Evolutionary conservation across 768 basidiomycete species (phyloP).

Genomic region (Chalciporus sphaerocephalus): DNA sequence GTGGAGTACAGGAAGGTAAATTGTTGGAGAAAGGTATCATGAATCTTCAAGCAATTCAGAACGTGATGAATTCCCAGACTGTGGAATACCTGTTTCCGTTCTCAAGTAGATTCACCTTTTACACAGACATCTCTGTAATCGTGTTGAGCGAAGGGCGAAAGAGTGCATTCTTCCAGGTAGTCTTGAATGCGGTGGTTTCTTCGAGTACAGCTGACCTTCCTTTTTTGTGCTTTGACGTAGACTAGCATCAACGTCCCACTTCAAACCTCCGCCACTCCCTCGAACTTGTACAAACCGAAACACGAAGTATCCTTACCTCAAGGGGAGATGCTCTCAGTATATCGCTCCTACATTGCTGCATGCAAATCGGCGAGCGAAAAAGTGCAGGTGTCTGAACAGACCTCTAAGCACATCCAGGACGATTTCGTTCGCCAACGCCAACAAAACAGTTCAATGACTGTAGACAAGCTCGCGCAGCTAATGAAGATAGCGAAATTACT

Average conservation of each 20-base stretch:
- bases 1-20: conserved; percentile 62
- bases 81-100: conserved; percentile 76
- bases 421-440: conserved; percentile 58
- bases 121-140: conserved; percentile 68
- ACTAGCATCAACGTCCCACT: conserved; percentile 57
- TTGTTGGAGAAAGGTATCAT: conserved; percentile 51
- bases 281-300: conserved; percentile 46
- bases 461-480: conserved; percentile 61
- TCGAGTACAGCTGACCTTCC: neutral
- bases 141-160: conserved; percentile 59
- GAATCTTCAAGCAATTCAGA: conserved; percentile 62
- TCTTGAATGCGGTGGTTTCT: neutral
- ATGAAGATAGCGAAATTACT: conserved; percentile 65
- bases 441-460: conserved; percentile 35
- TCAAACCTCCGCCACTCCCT: conserved; percentile 26
- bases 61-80: conserved; percentile 59
- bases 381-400: conserved; percentile 47
- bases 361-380: conserved; percentile 48
- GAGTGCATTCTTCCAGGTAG: conserved; percentile 71
- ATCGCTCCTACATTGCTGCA: conserved; percentile 56
- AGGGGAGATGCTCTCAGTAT: conserved; percentile 45
- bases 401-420: conserved; percentile 73
- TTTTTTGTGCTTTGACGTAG: conserved; percentile 33
- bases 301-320: conserved; percentile 45
- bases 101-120: conserved; percentile 59